Conservation (phyloP, 495 filamentous ascomycete genomes). For the Hyaloscypha variabilis region DNA sequence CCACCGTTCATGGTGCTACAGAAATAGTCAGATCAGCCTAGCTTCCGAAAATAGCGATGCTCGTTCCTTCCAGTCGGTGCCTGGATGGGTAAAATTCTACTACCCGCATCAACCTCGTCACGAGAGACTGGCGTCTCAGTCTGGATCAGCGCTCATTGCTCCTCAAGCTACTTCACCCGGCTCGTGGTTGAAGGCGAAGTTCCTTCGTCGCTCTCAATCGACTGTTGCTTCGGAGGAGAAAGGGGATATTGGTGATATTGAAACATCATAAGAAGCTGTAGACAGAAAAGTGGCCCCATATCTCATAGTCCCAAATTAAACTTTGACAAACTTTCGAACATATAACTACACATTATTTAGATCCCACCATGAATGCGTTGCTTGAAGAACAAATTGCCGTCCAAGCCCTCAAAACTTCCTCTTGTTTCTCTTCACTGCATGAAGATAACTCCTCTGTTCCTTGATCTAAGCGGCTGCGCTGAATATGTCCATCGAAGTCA, state of each 20-base stretch:
- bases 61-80: background rate
- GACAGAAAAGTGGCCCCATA: no score
- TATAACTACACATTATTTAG: no score
- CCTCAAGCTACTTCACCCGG: background rate
- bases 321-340: no score
- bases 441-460: slow-evolving; percentile 6
- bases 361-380: no score
- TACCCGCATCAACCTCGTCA: background rate
- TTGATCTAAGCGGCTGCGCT: slow-evolving; percentile 8
- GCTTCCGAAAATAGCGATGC: background rate
- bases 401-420: slow-evolving; percentile 8
- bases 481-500: slow-evolving; percentile 8
- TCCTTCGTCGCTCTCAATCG: background rate
- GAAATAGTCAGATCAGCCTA: background rate
- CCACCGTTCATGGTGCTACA: background rate
- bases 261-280: no score
- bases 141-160: background rate
- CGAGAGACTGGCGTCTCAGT: background rate
- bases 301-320: no score
- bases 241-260: no score
- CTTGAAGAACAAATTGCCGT: background rate
- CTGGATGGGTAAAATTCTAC: background rate
- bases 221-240: background rate
- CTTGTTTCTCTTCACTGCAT: slow-evolving; percentile 1
- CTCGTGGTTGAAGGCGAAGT: background rate